Conservation (phyloP, 768 basidiomycete genomes). For the Rhodotorula diobovata region DNA sequence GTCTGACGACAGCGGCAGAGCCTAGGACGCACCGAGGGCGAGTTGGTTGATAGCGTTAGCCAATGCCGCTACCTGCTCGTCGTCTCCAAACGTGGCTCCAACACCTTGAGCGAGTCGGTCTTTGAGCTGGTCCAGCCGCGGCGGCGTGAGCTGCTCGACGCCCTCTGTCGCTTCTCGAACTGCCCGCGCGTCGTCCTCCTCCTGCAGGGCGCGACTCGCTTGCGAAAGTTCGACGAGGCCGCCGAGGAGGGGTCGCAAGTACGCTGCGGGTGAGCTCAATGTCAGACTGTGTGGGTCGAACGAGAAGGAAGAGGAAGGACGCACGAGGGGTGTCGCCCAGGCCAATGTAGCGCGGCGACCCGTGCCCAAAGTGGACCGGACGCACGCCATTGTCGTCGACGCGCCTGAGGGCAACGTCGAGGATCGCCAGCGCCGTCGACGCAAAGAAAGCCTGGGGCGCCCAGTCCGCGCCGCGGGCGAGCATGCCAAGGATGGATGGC, state of each 20-base stretch:
- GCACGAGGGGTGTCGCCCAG: constrained; percentile 58
- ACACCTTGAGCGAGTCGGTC: constrained; percentile 60
- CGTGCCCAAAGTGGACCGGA: constrained; percentile 54
- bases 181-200: constrained; percentile 57
- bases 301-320: not conserved
- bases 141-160: constrained; percentile 49
- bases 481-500: constrained; percentile 56
- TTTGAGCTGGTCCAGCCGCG: constrained; percentile 60
- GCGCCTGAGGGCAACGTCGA: constrained; percentile 57
- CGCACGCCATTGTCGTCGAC: constrained; percentile 54
- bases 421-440: constrained; percentile 66
- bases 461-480: constrained; percentile 56
- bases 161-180: constrained; percentile 49
- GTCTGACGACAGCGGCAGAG: too few species aligned
- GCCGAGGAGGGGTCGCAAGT: constrained; percentile 65
- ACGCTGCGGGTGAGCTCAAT: constrained; percentile 18
- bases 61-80: constrained; percentile 61
- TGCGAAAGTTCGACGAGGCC: constrained; percentile 60
- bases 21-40: constrained; percentile 50
- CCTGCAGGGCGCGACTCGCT: constrained; percentile 54
- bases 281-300: not conserved
- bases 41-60: constrained; percentile 72
- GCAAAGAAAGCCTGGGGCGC: constrained; percentile 69
- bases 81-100: constrained; percentile 49
- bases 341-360: constrained; percentile 59